A percentile compares a stretch with the other conserved stretches of the same genome.
Evolutionary conservation across 768 basidiomycete species (phyloP).

Genomic region (Boletus bicolor): DNA sequence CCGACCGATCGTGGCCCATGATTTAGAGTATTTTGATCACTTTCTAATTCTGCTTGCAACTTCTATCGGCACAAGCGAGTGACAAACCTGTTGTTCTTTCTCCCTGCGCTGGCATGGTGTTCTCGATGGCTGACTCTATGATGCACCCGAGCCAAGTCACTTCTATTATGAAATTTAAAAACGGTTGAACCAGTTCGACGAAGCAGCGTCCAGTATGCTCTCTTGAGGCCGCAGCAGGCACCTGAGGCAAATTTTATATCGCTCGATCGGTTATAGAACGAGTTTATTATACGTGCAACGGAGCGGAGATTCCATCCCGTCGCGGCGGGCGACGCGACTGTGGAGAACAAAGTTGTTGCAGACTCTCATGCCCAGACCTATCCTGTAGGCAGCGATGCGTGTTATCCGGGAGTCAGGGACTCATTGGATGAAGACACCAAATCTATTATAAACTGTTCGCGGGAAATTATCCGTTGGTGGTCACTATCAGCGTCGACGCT

Average conservation of each 20-base stretch:
- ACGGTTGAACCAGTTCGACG: conserved; percentile 3
- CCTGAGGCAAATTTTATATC: background rate
- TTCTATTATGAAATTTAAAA: background rate
- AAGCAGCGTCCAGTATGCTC: background rate
- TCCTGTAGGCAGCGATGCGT: background rate
- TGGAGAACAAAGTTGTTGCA: too few relatives aligned
- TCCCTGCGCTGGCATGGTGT: background rate
- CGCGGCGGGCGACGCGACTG: too few relatives aligned
- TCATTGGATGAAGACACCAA: background rate
- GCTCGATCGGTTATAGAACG: background rate
- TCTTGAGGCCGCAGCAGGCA: background rate
- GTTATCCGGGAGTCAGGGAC: background rate
- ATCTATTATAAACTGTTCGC: background rate
- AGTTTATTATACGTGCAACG: background rate
- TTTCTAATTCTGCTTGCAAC: background rate
- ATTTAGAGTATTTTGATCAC: background rate
- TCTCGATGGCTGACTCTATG: background rate
- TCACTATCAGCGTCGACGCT: background rate
- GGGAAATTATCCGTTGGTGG: background rate
- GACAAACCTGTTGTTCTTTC: background rate
- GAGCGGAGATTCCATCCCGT: background rate
- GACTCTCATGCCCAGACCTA: background rate
- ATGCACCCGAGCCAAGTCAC: background rate
- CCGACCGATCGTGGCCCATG: background rate
- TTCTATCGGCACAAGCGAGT: background rate